Evolutionary conservation across 2,329 filamentous ascomycete species (phyloP).

Genomic region (Xylaria sp.): DNA sequence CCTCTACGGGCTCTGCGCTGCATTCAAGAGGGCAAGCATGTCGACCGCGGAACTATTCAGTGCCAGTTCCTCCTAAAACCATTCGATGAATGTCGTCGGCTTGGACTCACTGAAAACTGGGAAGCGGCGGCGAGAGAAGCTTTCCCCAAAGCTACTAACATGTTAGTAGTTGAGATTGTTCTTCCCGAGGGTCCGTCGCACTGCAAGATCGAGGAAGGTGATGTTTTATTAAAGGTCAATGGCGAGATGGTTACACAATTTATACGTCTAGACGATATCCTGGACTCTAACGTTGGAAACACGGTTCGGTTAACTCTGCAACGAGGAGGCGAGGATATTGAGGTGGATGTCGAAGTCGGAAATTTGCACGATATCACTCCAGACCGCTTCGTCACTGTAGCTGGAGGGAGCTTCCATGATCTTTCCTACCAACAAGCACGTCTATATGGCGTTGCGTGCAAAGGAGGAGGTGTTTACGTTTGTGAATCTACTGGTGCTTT

Average conservation of each 20-base stretch:
- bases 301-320: conserved; percentile 85
- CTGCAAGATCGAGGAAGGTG: conserved; percentile 89
- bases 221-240: conserved; percentile 93
- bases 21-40: conserved; percentile 77
- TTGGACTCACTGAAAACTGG: conserved; percentile 86
- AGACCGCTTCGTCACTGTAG: conserved; percentile 93
- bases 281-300: conserved; percentile 86
- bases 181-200: conserved; percentile 90
- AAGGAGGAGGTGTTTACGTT: conserved; percentile 81
- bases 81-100: conserved; percentile 92
- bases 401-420: conserved; percentile 93
- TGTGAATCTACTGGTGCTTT: conserved; percentile 96
- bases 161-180: conserved; percentile 96
- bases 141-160: conserved; percentile 93
- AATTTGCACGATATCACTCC: conserved; percentile 95
- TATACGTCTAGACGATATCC: conserved; percentile 86
- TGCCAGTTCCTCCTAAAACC: conserved; percentile 97
- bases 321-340: conserved; percentile 85
- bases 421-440: conserved; percentile 98
- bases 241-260: conserved; percentile 93
- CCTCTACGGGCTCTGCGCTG: conserved; percentile 88
- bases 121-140: conserved; percentile 84
- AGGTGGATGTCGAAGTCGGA: conserved; percentile 85
- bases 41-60: conserved; percentile 96
- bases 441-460: conserved; percentile 89